Evolutionary conservation across 208 protist genomes (phyloP).

Genomic region (Trypanosomatidae sp.): DNA sequence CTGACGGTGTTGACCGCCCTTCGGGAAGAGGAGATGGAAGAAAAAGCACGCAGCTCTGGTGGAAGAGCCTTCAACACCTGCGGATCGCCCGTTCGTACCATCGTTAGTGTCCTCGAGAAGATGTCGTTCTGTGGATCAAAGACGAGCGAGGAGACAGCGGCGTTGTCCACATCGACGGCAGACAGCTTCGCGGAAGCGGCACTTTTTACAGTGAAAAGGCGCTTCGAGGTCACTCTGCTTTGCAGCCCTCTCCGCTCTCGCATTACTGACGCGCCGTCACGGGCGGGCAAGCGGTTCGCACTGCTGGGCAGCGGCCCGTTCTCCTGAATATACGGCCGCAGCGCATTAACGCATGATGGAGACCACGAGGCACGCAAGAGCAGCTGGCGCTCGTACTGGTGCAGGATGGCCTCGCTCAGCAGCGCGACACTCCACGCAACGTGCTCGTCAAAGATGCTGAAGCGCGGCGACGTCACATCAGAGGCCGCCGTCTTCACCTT

Average conservation of each 20-base stretch:
- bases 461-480: constrained; percentile 15
- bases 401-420: constrained; percentile 56
- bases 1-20: constrained; percentile 4
- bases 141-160: constrained; percentile 22
- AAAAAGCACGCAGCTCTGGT: constrained; percentile 15
- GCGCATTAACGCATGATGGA: constrained; percentile 24
- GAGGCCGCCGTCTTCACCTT: constrained; percentile 26
- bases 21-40: background rate
- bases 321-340: constrained; percentile 25
- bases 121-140: constrained; percentile 32
- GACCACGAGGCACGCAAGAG: constrained; percentile 44
- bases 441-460: constrained; percentile 69
- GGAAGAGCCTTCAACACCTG: constrained; percentile 29
- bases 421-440: constrained; percentile 60
- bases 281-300: background rate
- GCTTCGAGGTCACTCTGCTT: background rate
- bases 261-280: background rate
- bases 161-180: constrained; percentile 7
- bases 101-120: constrained; percentile 32
- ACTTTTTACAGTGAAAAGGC: background rate
- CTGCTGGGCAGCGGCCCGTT: background rate
- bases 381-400: constrained; percentile 49
- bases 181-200: constrained; percentile 6
- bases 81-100: constrained; percentile 44
- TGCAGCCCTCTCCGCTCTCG: background rate